Conservation (phyloP, 2,329 filamentous ascomycete genomes). For the Aspergillus texensis region DNA sequence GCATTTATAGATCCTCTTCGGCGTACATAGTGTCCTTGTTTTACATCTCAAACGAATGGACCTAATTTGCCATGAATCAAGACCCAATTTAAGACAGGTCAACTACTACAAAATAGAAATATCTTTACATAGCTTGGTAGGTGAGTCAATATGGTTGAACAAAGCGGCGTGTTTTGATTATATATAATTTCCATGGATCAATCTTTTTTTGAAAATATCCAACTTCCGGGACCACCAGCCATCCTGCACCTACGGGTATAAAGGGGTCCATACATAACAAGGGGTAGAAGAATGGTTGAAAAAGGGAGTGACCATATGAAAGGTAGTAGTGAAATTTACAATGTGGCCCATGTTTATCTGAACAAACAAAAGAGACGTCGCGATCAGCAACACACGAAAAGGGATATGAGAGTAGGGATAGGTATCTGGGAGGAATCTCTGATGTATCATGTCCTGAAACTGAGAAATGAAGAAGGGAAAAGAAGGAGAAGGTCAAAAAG, state of each 20-base stretch:
- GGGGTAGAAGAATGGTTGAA: constrained; percentile 2
- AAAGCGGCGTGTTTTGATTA: neutral
- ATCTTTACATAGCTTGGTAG: neutral
- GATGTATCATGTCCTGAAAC: constrained; percentile 7
- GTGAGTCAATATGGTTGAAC: neutral
- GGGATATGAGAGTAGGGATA: constrained; percentile 6
- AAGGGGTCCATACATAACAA: constrained; percentile 12
- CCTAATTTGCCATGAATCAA: neutral
- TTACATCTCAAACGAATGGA: neutral
- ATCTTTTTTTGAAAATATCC: neutral
- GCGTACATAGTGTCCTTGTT: neutral
- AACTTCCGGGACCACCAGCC: constrained; percentile 7
- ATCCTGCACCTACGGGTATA: constrained; percentile 14
- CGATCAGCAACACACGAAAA: constrained; percentile 4
- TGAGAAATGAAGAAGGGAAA: constrained; percentile 7
- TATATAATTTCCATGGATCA: neutral
- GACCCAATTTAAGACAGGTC: neutral
- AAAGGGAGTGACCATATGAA: constrained; percentile 1
- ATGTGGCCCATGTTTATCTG: constrained; percentile 2
- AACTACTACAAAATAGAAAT: neutral
- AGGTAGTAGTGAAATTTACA: constrained; percentile 4
- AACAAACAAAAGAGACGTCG: constrained; percentile 12
- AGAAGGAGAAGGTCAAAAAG: neutral
- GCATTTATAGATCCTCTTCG: neutral
- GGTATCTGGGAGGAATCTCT: constrained; percentile 7